Conservation (phyloP, 1,139 yeast species). For the Hansenula anomala region DNA sequence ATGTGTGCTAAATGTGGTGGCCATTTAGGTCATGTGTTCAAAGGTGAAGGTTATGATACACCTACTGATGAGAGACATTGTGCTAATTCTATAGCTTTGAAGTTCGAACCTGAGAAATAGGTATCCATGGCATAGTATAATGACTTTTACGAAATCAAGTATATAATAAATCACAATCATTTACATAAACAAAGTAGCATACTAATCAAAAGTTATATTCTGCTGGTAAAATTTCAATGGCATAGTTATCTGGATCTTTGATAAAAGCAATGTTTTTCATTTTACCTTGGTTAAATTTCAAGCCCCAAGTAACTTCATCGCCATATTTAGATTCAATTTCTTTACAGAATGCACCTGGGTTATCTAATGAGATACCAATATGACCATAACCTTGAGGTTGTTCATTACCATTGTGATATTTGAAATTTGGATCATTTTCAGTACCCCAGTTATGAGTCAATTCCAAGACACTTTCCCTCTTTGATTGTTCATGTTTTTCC, state of each 20-base stretch:
- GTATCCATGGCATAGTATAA: no score
- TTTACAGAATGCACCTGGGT: slow-evolving; percentile 54
- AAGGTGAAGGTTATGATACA: slow-evolving; percentile 86
- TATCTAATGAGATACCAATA: slow-evolving; percentile 66
- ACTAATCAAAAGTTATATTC: slow-evolving; percentile 1
- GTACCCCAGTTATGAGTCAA: slow-evolving; percentile 96
- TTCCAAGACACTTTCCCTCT: slow-evolving; percentile 70
- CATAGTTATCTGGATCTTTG: slow-evolving; percentile 91
- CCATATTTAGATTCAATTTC: slow-evolving; percentile 43
- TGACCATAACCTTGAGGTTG: slow-evolving; percentile 84
- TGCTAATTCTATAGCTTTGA: slow-evolving; percentile 80
- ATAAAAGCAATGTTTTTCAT: slow-evolving; percentile 62
- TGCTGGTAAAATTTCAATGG: slow-evolving; percentile 62
- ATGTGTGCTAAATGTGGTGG: slow-evolving; percentile 87
- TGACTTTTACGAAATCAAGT: no score
- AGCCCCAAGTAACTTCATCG: slow-evolving; percentile 44
- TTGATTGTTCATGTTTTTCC: slow-evolving; percentile 28
- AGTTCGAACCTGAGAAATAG: slow-evolving; percentile 38
- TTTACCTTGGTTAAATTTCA: slow-evolving; percentile 57
- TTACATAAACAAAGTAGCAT: no score
- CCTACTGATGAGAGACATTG: slow-evolving; percentile 96
- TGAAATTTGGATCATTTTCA: slow-evolving; percentile 66
- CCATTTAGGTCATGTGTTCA: slow-evolving; percentile 90
- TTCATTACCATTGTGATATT: slow-evolving; percentile 82
- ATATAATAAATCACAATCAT: no score